These are phyloP conservation scores for Jamesozyma jinghongensis DNA, from an alignment of 805 yeast genomes.

Conservation along the genomic window DNA sequence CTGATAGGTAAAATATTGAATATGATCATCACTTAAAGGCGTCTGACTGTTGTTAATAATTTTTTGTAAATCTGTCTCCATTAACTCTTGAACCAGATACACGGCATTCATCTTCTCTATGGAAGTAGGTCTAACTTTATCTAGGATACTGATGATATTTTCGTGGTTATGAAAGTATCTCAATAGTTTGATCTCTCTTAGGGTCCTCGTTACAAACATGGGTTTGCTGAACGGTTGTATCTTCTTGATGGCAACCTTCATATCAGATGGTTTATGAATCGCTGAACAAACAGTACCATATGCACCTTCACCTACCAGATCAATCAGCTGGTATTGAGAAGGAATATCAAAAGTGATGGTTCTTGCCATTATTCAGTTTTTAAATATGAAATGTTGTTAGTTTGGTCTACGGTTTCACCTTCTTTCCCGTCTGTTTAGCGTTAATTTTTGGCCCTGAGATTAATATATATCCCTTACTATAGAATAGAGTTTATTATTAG, in stretches of 20 bases:
- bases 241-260: conserved; percentile 68
- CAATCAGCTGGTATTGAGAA: conserved; percentile 48
- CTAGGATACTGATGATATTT: conserved; percentile 58
- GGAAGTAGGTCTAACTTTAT: conserved; percentile 54
- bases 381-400: no score
- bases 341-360: conserved; percentile 56
- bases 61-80: conserved; percentile 66
- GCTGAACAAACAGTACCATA: conserved; percentile 75
- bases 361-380: conserved; percentile 25
- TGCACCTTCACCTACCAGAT: conserved; percentile 71
- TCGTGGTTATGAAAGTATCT: conserved; percentile 60
- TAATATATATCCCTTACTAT: no score
- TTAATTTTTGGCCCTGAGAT: no score
- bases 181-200: conserved; percentile 60
- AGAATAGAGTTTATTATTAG: no score
- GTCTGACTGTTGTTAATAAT: conserved; percentile 40
- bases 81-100: conserved; percentile 64
- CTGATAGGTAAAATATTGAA: conserved; percentile 63
- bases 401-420: not conserved
- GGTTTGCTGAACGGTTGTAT: conserved; percentile 61
- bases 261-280: conserved; percentile 48
- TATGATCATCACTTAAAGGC: conserved; percentile 52
- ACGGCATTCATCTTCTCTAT: conserved; percentile 60
- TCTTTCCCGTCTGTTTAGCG: not conserved
- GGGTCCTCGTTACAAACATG: conserved; percentile 57